Conservation (phyloP, 2,329 filamentous ascomycete genomes). For the Fusarium subglutinans region DNA sequence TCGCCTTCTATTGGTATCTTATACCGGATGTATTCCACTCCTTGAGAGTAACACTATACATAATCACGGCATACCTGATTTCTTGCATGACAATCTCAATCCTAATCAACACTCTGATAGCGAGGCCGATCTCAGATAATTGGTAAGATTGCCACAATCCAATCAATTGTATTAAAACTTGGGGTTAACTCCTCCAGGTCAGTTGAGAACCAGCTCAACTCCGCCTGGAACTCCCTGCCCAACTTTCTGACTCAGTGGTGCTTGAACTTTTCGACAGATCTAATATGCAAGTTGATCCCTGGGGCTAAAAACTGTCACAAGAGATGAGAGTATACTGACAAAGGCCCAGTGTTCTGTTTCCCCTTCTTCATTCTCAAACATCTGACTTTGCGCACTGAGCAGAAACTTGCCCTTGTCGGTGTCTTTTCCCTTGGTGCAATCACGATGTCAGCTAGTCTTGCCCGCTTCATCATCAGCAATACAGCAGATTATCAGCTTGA, state of each 20-base stretch:
- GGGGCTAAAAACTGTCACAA: background rate
- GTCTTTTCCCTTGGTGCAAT: constrained; percentile 20
- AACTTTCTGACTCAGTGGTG: constrained; percentile 9
- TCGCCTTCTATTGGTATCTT: constrained; percentile 10
- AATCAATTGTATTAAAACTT: rapidly evolving
- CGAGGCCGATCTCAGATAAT: background rate
- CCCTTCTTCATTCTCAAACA: constrained; percentile 7
- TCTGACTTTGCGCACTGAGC: background rate
- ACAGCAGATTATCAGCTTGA: background rate
- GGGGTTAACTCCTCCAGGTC: background rate
- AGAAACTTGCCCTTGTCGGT: background rate
- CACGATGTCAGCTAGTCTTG: background rate
- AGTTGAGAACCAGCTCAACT: constrained; percentile 5
- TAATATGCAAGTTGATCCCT: background rate
- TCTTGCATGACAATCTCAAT: background rate
- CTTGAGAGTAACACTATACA: background rate
- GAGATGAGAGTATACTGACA: background rate
- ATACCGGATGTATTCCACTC: constrained; percentile 2
- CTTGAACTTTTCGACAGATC: constrained; percentile 10
- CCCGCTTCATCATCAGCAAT: background rate
- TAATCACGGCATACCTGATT: background rate
- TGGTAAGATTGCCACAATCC: background rate
- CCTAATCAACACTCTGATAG: background rate
- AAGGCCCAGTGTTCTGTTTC: background rate
- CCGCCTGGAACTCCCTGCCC: background rate